Percentiles rank a stretch among this genome's conserved stretches.
phyloP scores from a whole-genome alignment of 2,329 filamentous ascomycete species.

The Macroventuria anomochaeta region DNA sequence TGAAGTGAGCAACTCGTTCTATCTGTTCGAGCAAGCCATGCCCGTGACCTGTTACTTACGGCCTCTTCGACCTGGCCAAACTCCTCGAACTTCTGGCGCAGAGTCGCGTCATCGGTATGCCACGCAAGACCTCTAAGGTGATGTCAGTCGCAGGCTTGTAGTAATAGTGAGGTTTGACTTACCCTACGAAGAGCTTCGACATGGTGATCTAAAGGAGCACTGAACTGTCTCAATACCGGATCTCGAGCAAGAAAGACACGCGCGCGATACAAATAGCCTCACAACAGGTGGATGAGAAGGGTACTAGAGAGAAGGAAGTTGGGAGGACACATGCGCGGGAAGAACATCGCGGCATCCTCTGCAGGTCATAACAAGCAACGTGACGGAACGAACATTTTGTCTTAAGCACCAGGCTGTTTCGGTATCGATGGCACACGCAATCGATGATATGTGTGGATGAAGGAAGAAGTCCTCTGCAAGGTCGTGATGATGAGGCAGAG shows the following conservation, averaged over 20 bases:
- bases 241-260: slow-evolving; percentile 37
- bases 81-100: slow-evolving; percentile 90
- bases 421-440: slow-evolving; percentile 35
- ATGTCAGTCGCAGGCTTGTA: slow-evolving; percentile 14
- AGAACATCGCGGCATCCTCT: slow-evolving; percentile 40
- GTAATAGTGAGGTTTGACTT: slow-evolving; percentile 49
- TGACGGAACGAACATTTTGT: slow-evolving; percentile 51
- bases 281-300: slow-evolving; percentile 30
- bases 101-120: slow-evolving; percentile 90
- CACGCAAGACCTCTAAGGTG: slow-evolving; percentile 87
- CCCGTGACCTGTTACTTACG: slow-evolving; percentile 64
- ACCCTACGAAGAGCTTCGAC: slow-evolving; percentile 97
- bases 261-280: slow-evolving; percentile 40
- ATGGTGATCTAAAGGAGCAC: slow-evolving; percentile 60
- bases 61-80: slow-evolving; percentile 93
- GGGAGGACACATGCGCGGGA: slow-evolving; percentile 31
- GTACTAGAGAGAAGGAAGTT: slow-evolving; percentile 24
- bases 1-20: slow-evolving; percentile 26
- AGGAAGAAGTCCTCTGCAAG: slow-evolving; percentile 24
- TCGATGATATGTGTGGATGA: slow-evolving; percentile 24
- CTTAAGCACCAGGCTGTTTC: slow-evolving; percentile 38
- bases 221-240: slow-evolving; percentile 50
- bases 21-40: not conserved
- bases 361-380: slow-evolving; percentile 42
- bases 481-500: slow-evolving; percentile 30